A percentile compares a stretch with the other conserved stretches of the same genome.
Evolutionary conservation across 495 filamentous ascomycete genomes (phyloP).

Genomic region (Haplographium delicatum): DNA sequence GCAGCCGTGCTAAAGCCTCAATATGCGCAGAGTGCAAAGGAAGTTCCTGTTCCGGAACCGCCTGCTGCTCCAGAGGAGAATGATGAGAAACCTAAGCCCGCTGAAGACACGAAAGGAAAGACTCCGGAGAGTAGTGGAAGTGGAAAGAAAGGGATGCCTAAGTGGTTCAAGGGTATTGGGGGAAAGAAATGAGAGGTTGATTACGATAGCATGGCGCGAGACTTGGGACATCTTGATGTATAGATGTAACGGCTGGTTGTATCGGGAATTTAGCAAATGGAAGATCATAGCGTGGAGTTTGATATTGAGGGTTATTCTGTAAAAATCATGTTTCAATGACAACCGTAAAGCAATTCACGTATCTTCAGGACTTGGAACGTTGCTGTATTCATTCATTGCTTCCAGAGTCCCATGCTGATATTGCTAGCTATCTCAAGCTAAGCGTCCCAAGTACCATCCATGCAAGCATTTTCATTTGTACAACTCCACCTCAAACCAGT

Average conservation of each 20-base stretch:
- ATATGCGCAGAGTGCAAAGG: conserved; percentile 59
- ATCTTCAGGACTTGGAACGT: no score
- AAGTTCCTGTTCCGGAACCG: conserved; percentile 47
- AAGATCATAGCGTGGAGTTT: conserved; percentile 27
- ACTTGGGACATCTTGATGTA: no score
- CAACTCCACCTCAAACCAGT: conserved; percentile 21
- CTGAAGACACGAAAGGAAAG: conserved; percentile 29
- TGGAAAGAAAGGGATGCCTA: conserved; percentile 52
- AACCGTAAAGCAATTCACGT: no score
- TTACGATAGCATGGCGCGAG: no score
- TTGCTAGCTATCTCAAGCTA: conserved; percentile 20
- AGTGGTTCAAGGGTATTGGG: conserved; percentile 61
- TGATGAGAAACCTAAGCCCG: conserved; percentile 21
- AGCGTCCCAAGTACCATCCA: conserved; percentile 21
- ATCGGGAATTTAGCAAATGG: conserved; percentile 8
- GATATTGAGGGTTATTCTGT: background rate
- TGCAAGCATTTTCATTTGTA: conserved; percentile 20
- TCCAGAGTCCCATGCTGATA: conserved; percentile 9
- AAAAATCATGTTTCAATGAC: no score
- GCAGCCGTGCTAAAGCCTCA: conserved; percentile 56
- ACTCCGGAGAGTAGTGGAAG: conserved; percentile 19
- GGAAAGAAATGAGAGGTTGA: conserved; percentile 40
- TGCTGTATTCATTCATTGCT: conserved; percentile 18
- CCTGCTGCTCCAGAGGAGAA: conserved; percentile 38
- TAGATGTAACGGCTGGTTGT: no score